Evolutionary conservation across 768 basidiomycete species (phyloP).

Genomic region (Baorangia bicolor): DNA sequence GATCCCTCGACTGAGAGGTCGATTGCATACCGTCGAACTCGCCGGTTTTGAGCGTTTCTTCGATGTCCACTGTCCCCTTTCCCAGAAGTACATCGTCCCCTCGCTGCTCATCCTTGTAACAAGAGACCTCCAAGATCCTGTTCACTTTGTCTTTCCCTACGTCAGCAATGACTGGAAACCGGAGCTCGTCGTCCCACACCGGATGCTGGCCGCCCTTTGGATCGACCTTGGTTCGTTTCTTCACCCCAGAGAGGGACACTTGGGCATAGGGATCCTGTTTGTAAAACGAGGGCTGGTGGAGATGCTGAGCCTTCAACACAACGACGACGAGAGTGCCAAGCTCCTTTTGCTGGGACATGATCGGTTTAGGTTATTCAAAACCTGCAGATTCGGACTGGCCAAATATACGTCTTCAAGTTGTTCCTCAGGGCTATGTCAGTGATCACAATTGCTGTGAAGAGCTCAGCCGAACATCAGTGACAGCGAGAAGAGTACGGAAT

Average conservation of each 20-base stretch:
- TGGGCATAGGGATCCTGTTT: constrained; percentile 90
- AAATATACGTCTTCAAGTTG: neutral
- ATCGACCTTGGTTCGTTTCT: constrained; percentile 70
- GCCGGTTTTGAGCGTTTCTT: constrained; percentile 76
- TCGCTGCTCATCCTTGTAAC: constrained; percentile 75
- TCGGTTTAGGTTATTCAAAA: neutral
- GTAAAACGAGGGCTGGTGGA: constrained; percentile 83
- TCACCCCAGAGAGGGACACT: constrained; percentile 55
- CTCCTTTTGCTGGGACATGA: constrained; percentile 40
- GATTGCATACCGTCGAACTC: constrained; percentile 82
- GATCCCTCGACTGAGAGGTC: neutral
- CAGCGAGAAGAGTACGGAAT: neutral
- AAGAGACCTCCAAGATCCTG: constrained; percentile 68
- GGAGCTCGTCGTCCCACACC: constrained; percentile 87
- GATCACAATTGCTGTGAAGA: neutral
- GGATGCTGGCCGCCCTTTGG: constrained; percentile 92
- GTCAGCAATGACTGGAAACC: constrained; percentile 70
- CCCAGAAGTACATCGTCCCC: constrained; percentile 75
- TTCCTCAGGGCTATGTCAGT: neutral
- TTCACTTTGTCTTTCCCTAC: constrained; percentile 43
- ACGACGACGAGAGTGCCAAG: constrained; percentile 85
- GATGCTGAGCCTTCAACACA: constrained; percentile 79
- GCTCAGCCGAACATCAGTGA: too few relatives aligned
- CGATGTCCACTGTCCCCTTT: constrained; percentile 70
- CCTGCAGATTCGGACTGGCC: neutral